Conservation (phyloP, 176 grass and related monocot genomes). For the Tillandsia fasciculata region DNA sequence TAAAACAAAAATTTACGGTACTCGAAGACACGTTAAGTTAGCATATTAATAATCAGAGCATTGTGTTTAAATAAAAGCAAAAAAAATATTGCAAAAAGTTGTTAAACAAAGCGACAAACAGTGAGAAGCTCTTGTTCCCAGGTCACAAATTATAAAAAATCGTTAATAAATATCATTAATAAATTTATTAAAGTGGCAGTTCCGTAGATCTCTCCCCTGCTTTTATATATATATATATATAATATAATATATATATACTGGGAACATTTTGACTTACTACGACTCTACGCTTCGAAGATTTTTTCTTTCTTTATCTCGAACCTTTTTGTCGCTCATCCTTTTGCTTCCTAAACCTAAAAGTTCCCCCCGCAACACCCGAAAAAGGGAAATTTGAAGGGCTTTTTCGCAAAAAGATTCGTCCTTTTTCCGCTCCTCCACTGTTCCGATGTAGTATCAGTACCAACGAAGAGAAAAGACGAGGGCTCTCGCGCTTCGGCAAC, state of each 20-base stretch:
- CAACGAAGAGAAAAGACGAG: too few relatives aligned
- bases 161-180: neutral
- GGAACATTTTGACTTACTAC: neutral
- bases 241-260: too few relatives aligned
- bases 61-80: too few relatives aligned
- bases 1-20: too few relatives aligned
- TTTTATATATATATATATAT: too few relatives aligned
- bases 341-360: neutral
- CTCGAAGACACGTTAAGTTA: too few relatives aligned
- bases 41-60: too few relatives aligned
- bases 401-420: neutral
- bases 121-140: neutral
- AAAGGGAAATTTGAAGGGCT: neutral
- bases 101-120: neutral
- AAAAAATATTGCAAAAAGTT: neutral
- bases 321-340: neutral
- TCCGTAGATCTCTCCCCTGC: neutral
- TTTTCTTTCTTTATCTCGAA: neutral
- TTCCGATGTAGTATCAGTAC: too few relatives aligned
- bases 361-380: neutral
- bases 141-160: neutral
- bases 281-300: neutral
- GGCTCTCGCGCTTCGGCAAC: neutral
- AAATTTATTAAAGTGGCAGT: neutral
- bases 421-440: neutral